Evolutionary conservation across 257 asterid species (phyloP).

Genomic region (Jacaranda copaia): DNA sequence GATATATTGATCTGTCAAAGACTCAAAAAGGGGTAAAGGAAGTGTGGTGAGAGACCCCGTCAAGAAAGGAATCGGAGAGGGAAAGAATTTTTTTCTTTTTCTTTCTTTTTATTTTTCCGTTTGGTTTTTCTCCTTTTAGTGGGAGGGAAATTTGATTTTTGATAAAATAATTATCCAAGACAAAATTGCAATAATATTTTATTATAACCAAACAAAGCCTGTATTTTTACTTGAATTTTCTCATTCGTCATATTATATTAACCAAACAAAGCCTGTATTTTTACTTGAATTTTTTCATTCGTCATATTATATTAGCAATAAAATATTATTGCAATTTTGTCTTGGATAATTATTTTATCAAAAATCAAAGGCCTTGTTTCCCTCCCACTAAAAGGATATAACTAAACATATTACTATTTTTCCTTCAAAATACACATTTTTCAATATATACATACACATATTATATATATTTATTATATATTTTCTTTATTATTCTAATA

Average conservation of each 20-base stretch:
- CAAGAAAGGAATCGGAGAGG: slow-evolving; percentile 42
- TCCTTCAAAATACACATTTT: no score
- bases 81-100: not conserved
- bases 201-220: no score
- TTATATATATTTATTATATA: no score
- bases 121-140: not conserved
- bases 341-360: not conserved
- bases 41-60: slow-evolving; percentile 31
- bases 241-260: no score
- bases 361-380: slow-evolving; percentile 17
- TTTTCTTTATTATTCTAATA: no score
- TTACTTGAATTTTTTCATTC: no score
- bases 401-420: no score
- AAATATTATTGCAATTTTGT: not conserved
- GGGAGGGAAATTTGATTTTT: slow-evolving; percentile 23
- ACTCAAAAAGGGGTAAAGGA: slow-evolving; percentile 24
- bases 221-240: no score
- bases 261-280: no score
- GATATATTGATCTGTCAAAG: slow-evolving; percentile 33
- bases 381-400: slow-evolving; percentile 12
- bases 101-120: not conserved
- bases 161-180: not conserved
- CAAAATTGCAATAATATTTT: not conserved
- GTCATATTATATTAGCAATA: no score
- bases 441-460: no score